Evolutionary conservation across 768 basidiomycete genomes (phyloP).

Genomic region (Austroboletus eburneus): DNA sequence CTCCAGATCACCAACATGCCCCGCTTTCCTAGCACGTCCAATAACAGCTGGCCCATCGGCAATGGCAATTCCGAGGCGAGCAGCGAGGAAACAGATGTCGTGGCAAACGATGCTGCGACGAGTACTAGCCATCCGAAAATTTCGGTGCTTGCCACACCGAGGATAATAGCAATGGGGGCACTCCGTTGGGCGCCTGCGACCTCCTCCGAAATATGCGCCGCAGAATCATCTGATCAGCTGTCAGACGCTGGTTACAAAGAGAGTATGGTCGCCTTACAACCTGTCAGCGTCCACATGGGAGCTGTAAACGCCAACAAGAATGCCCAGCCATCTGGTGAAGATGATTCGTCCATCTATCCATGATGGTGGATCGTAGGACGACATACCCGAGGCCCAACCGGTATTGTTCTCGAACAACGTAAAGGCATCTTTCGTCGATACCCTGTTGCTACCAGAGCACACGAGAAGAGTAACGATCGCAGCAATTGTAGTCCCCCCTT

Average conservation of each 20-base stretch:
- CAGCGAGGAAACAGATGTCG: slow-evolving; percentile 48
- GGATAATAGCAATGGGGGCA: slow-evolving; percentile 66
- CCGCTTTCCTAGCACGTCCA: slow-evolving; percentile 58
- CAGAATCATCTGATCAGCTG: slow-evolving; percentile 56
- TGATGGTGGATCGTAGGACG: not conserved
- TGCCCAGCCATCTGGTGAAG: slow-evolving; percentile 60
- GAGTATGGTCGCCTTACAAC: slow-evolving; percentile 43
- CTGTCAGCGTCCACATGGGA: slow-evolving; percentile 78
- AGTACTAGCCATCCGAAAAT: slow-evolving; percentile 61
- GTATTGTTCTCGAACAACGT: slow-evolving; percentile 68
- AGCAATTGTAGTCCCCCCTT: slow-evolving; percentile 63
- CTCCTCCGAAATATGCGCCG: slow-evolving; percentile 73
- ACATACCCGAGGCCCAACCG: slow-evolving; percentile 44
- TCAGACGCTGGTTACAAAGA: not conserved
- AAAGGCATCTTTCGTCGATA: slow-evolving; percentile 67
- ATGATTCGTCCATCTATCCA: not conserved
- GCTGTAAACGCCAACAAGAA: slow-evolving; percentile 69
- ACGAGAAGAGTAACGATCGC: slow-evolving; percentile 60
- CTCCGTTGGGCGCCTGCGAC: slow-evolving; percentile 57
- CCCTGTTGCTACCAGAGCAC: slow-evolving; percentile 49
- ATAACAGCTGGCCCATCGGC: slow-evolving; percentile 70
- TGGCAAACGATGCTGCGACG: slow-evolving; percentile 64
- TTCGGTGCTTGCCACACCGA: slow-evolving; percentile 58
- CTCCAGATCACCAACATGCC: slow-evolving; percentile 75
- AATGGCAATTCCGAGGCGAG: slow-evolving; percentile 50